Base-by-base conservation (phyloP, 2,329 filamentous ascomycete species). In the Apiospora aurea region DNA sequence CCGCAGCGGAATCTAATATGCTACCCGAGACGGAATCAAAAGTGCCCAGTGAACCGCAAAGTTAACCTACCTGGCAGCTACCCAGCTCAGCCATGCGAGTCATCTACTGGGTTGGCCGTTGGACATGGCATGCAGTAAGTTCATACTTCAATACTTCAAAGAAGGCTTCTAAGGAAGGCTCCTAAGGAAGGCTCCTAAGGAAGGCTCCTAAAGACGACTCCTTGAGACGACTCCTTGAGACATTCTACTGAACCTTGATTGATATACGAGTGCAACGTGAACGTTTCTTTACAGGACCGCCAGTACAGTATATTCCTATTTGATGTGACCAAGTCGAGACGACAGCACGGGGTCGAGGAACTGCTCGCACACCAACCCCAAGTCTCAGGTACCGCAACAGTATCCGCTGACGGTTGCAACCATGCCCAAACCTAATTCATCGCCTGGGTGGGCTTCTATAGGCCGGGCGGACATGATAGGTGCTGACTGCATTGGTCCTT, bases 21-120 rank as follows among this genome's bases (percentile, higher is more conserved):
- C 11, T 41, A 64, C 57, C 57, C 57, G 57, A 64, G 34, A n/a
- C 34, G 57, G 57, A 29, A 64, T 64, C 57, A 38, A 18, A 61
- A 38, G 16, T 38, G 38, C 53, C 53, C 18, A 38, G 53, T 61
- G 53, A 61, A 14, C 34, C 41, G 34, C 57, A 64, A 64, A 64
- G 57, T 41, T 41, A 64, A 64, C 34, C 34, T 64, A 64, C 34
- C 34, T 41, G 41, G 41, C 41, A 41, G 10, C 29, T n/a, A 57
- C 51, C 51, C 51, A 61, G 53, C 51, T 26, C 51, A 61, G 53
- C 53, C 7, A 64, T 24, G 34, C 57, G 57, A 64, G 57, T 64
- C 57, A 64, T 64, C 57, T n/a, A 64, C 57, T n/a, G 34, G 57
- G 57, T 38, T 61, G 53, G 24, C 57, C 57, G 57, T 64, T 64